These are phyloP conservation scores for Tolypocladium sp. DNA, from an alignment of 2,329 filamentous ascomycete species.

Conservation along the genomic window DNA sequence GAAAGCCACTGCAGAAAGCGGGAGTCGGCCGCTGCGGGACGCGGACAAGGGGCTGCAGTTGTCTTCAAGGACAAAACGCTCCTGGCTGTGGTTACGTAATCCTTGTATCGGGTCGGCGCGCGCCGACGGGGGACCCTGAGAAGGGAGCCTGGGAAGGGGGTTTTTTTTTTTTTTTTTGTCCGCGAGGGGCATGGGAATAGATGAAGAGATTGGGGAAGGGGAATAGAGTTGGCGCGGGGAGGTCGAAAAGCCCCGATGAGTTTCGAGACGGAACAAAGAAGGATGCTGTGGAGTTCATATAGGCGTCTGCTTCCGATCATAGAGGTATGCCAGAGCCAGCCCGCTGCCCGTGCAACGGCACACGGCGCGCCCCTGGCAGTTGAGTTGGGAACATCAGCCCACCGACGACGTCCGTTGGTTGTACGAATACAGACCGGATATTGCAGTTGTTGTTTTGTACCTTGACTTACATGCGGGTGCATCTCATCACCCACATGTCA, in stretches of 20 bases:
- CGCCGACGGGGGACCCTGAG: neutral
- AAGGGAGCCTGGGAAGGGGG: too few species aligned
- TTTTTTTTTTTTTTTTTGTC: neutral
- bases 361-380: neutral
- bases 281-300: neutral
- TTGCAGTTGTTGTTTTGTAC: neutral
- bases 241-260: neutral
- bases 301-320: neutral
- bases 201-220: neutral
- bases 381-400: neutral
- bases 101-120: neutral
- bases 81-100: neutral
- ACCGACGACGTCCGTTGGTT: neutral
- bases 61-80: neutral
- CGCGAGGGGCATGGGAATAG: neutral
- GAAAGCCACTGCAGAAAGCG: neutral
- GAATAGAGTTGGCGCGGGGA: too few species aligned
- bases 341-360: neutral
- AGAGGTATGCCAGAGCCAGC: neutral
- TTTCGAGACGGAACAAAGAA: neutral
- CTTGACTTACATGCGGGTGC: neutral
- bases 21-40: too few species aligned
- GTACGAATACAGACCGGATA: neutral
- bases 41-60: too few species aligned
- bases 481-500: too few species aligned